Conservation (phyloP, 192 early-diverging fungal genomes). For the Backusella luteola region DNA sequence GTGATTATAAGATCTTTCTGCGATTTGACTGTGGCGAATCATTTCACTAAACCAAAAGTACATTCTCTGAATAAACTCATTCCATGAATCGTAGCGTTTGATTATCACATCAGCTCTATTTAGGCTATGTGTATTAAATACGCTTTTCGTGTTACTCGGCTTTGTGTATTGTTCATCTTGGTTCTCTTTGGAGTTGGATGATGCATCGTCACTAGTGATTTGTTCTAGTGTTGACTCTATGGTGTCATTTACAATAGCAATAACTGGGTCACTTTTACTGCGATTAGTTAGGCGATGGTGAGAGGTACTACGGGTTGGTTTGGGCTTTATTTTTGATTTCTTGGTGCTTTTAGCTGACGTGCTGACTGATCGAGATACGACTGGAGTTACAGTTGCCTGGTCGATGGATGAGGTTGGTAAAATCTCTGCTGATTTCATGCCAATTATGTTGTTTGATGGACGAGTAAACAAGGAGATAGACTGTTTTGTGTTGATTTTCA, state of each 20-base stretch:
- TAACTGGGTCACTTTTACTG: background rate
- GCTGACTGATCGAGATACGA: background rate
- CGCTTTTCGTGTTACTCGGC: background rate
- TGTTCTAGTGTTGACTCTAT: background rate
- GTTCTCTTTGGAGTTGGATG: background rate
- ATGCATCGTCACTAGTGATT: background rate
- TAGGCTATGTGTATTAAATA: conserved; percentile 9
- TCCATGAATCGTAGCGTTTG: conserved; percentile 39
- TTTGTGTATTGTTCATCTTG: background rate
- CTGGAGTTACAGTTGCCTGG: background rate
- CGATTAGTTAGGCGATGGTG: background rate
- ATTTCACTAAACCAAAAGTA: conserved; percentile 38
- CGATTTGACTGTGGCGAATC: conserved; percentile 31
- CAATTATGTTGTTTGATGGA: background rate
- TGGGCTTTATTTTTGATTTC: background rate
- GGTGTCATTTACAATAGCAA: background rate
- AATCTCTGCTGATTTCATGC: background rate
- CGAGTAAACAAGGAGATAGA: background rate
- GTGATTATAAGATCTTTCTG: conserved; percentile 11
- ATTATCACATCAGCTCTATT: conserved; percentile 41
- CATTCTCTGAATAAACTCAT: conserved; percentile 36
- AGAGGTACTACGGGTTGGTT: background rate
- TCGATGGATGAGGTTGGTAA: background rate
- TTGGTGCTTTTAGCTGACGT: background rate
- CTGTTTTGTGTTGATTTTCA: background rate